phyloP scores from a whole-genome alignment of 2,329 filamentous ascomycete species.

The Leptodontidium sp. region DNA sequence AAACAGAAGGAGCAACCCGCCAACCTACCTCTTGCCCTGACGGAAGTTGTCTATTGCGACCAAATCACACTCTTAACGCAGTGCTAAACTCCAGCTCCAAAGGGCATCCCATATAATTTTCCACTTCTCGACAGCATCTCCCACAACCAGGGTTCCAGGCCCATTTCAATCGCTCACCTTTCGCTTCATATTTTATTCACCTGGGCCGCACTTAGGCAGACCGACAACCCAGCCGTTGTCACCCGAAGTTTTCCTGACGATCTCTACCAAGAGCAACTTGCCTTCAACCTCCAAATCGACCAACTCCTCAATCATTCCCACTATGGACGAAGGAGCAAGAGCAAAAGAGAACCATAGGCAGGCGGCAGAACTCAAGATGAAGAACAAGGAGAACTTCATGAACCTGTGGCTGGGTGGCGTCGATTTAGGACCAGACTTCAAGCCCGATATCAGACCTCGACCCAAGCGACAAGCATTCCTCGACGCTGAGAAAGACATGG shows the following conservation, averaged over 20 bases:
- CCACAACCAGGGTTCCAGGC: background rate
- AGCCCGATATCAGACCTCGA: slow-evolving; percentile 13
- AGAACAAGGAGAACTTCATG: background rate
- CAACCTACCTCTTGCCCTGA: background rate
- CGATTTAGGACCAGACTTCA: slow-evolving; percentile 17
- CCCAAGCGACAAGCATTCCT: slow-evolving; percentile 13
- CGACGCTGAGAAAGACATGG: slow-evolving; percentile 9
- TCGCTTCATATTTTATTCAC: background rate
- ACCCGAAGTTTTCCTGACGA: background rate
- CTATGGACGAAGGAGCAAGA: background rate
- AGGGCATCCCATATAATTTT: background rate
- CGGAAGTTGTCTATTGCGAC: too few relatives aligned
- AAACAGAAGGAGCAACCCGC: background rate
- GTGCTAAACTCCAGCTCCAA: too few relatives aligned
- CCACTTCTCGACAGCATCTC: background rate
- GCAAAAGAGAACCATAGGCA: background rate
- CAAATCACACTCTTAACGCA: background rate
- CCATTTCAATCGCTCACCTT: background rate
- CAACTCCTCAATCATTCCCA: background rate
- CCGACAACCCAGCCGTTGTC: background rate
- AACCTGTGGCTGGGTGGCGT: slow-evolving; percentile 7
- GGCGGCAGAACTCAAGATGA: background rate
- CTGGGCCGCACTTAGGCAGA: background rate
- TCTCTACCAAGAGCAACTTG: background rate
- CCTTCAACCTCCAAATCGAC: background rate